Conservation (phyloP, 768 basidiomycete genomes). For the Mycena vulgaris region DNA sequence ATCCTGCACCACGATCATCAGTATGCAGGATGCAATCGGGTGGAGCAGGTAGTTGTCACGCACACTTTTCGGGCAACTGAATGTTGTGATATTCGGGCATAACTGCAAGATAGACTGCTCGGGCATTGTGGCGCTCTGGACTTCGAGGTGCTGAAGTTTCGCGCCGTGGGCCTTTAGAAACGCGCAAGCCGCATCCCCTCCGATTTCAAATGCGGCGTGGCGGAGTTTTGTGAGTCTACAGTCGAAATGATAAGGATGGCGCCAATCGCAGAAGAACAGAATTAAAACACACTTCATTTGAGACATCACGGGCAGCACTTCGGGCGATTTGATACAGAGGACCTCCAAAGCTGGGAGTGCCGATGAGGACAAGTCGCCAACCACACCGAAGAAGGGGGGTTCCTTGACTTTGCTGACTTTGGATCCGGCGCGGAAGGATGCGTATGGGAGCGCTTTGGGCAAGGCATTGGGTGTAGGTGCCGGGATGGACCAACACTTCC, state of each 20-base stretch:
- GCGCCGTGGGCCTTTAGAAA: not conserved
- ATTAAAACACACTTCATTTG: not conserved
- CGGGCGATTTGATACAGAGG: not conserved
- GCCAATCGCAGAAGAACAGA: not conserved
- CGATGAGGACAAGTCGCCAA: not conserved
- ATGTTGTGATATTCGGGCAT: constrained; percentile 3
- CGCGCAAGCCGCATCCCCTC: not conserved
- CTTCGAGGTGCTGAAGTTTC: constrained; percentile 8
- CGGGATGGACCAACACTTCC: not conserved
- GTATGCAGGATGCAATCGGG: not conserved
- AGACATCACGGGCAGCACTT: not conserved
- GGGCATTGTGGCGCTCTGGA: not conserved
- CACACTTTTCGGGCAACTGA: not conserved
- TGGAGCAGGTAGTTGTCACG: not conserved
- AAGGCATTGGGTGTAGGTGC: no score
- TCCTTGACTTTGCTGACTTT: not conserved
- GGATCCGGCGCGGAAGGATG: no score
- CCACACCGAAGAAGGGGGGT: not conserved
- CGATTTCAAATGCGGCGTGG: not conserved
- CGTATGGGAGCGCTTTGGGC: no score
- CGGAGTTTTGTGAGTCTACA: constrained; percentile 3
- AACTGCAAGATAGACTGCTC: not conserved
- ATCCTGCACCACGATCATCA: not conserved
- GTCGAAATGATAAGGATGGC: not conserved
- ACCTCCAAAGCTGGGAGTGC: constrained; percentile 1